These are phyloP conservation scores for Aspergillus latus DNA, from an alignment of 2,329 filamentous ascomycete species.

Conservation along the genomic window DNA sequence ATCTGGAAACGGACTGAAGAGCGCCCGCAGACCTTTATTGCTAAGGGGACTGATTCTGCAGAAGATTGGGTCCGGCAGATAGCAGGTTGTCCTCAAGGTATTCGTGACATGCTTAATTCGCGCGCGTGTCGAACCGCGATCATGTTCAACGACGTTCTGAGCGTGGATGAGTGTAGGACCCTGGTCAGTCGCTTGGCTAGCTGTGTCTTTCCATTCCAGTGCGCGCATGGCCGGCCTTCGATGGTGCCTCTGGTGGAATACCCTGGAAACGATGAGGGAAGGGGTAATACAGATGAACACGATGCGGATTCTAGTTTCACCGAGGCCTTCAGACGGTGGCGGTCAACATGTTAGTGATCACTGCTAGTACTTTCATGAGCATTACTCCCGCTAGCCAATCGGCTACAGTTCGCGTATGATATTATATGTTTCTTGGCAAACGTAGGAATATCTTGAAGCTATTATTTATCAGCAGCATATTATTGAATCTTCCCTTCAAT, in stretches of 20 bases:
- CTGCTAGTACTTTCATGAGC: neutral
- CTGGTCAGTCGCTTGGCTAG: conserved; percentile 40
- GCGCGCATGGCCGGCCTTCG: conserved; percentile 51
- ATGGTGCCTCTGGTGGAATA: conserved; percentile 47
- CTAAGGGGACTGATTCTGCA: neutral
- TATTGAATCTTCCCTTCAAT: no score
- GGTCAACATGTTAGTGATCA: neutral
- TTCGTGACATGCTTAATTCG: conserved; percentile 63
- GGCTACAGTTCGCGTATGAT: no score
- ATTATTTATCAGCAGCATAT: no score
- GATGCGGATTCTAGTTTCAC: neutral
- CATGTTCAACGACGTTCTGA: conserved; percentile 52
- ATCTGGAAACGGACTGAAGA: conserved; percentile 64
- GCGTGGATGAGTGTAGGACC: conserved; percentile 37
- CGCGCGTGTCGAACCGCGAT: conserved; percentile 51
- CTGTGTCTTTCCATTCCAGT: conserved; percentile 52
- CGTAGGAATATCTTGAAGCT: no score
- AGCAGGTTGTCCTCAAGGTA: conserved; percentile 68
- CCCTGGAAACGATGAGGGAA: neutral
- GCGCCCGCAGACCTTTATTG: neutral
- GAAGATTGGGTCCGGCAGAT: conserved; percentile 61
- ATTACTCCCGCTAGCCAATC: neutral
- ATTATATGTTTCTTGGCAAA: no score
- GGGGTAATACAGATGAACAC: neutral
- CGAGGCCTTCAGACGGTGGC: neutral